Base-by-base conservation (phyloP, 1,284 basidiomycete genomes). In the Cutaneotrichosporon sp. region DNA sequence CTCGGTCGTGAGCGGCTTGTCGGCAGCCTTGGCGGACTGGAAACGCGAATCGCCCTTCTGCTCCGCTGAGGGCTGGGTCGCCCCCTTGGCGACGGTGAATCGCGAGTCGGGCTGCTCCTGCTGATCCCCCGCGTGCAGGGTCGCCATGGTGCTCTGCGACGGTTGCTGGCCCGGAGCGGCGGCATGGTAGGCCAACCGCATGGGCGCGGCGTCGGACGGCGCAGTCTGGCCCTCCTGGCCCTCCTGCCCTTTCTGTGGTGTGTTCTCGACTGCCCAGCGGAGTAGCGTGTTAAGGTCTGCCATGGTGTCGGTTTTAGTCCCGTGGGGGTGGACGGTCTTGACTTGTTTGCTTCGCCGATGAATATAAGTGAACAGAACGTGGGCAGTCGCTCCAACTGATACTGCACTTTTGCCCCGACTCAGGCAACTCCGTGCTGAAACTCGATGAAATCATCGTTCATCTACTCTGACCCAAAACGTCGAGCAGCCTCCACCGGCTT, bases 1-100 rank as follows among this genome's bases (percentile, higher is more conserved):
- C 33, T 77, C 88, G 1, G 89, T 64, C 12, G 63, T 67, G 27
- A 74, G 55, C 42, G 70, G 63, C 26, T 48, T 48, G 27, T 60
- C n/a, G n/a, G n/a, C n/a, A n/a, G n/a, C n/a, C n/a, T n/a, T n/a
- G n/a, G n/a, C n/a, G n/a, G n/a, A n/a, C n/a, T n/a, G n/a, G n/a
- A n/a, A n/a, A n/a, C n/a, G n/a, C n/a, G n/a, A n/a, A n/a, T n/a
- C 52, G 38, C 51, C 52, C 19, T 60, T 49, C 16, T 31, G 39
- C 7, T 50, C 17, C 22, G 31, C 44, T 17, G 47, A 26, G 3
- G 43, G n/a, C n/a, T n/a, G n/a, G n/a, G n/a, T n/a, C n/a, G n/a
- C n/a, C n/a, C n/a, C n/a, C n/a, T n/a, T n/a, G n/a, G n/a, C n/a
- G n/a, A n/a, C n/a, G n/a, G n/a, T n/a, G n/a, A n/a, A n/a, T n/a